phyloP scores from a whole-genome alignment of 176 grass and related monocot genomes.

The Leersia perrieri region DNA sequence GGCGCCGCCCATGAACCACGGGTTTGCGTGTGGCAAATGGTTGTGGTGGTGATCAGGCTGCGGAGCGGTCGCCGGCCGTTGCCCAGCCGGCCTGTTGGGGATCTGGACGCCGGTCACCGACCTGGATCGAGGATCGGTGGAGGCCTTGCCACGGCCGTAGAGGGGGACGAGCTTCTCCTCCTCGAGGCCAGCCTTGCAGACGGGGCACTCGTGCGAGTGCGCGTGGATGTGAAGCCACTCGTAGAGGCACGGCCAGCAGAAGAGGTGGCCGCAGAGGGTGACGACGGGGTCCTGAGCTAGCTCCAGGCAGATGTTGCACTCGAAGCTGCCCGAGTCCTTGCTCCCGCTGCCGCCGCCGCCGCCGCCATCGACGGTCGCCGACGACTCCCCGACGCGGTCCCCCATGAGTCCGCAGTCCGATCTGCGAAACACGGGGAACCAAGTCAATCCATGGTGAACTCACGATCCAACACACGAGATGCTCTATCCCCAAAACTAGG shows the following conservation, averaged over 20 bases:
- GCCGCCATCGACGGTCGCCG: slow-evolving; percentile 30
- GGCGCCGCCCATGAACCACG: slow-evolving; percentile 64
- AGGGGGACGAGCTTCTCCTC: slow-evolving; percentile 74
- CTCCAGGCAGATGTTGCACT: slow-evolving; percentile 94
- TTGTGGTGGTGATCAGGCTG: slow-evolving; percentile 53
- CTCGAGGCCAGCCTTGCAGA: slow-evolving; percentile 76
- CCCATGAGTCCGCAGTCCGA: slow-evolving; percentile 39
- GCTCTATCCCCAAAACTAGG: neutral
- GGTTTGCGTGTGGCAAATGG: slow-evolving; percentile 39
- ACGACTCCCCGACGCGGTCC: slow-evolving; percentile 38
- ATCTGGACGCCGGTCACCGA: slow-evolving; percentile 41
- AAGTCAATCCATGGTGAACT: neutral
- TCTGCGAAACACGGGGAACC: neutral
- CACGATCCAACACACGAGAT: neutral
- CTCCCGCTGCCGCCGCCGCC: neutral
- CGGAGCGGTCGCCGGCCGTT: slow-evolving; percentile 54
- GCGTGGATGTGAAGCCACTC: slow-evolving; percentile 83
- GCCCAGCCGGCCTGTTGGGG: slow-evolving; percentile 55
- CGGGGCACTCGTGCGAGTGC: slow-evolving; percentile 68
- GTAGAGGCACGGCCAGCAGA: slow-evolving; percentile 83
- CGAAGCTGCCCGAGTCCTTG: slow-evolving; percentile 63
- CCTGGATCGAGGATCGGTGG: slow-evolving; percentile 40
- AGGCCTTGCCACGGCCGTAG: slow-evolving; percentile 56
- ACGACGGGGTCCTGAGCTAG: slow-evolving; percentile 75
- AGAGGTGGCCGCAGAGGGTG: slow-evolving; percentile 79